A percentile compares a stretch with the other conserved stretches of the same genome.
phyloP scores from a whole-genome alignment of 805 yeast genomes.

The Candida wancherniae region DNA sequence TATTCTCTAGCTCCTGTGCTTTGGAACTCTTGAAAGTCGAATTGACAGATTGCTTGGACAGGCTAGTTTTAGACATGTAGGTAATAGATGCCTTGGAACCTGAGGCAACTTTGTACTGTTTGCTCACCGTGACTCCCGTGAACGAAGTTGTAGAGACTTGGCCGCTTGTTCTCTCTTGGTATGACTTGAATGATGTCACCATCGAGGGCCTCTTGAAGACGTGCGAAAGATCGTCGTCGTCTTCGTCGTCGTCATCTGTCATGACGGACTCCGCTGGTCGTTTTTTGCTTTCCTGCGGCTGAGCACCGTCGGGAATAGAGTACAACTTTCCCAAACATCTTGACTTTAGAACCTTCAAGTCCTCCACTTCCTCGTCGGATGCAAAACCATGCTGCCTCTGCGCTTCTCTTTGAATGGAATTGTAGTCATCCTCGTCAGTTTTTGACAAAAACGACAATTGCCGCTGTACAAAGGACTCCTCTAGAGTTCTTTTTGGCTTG shows the following conservation, averaged over 20 bases:
- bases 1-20: constrained; percentile 24
- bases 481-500: constrained; percentile 33
- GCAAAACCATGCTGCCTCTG: constrained; percentile 34
- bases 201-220: constrained; percentile 43
- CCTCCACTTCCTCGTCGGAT: constrained; percentile 38
- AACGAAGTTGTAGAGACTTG: constrained; percentile 39
- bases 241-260: constrained; percentile 27
- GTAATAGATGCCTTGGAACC: constrained; percentile 57
- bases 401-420: constrained; percentile 26
- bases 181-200: constrained; percentile 42
- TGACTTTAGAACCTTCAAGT: constrained; percentile 43
- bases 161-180: constrained; percentile 31
- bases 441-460: constrained; percentile 50
- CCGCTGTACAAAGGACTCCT: constrained; percentile 52
- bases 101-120: constrained; percentile 50
- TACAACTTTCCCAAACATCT: constrained; percentile 32
- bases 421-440: constrained; percentile 29
- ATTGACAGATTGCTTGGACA: constrained; percentile 18
- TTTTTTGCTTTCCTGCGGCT: constrained; percentile 8
- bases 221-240: constrained; percentile 35
- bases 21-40: constrained; percentile 22
- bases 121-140: constrained; percentile 48
- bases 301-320: constrained; percentile 9
- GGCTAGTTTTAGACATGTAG: constrained; percentile 36
- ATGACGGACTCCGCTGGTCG: constrained; percentile 10